Evolutionary conservation across 2,329 filamentous ascomycete species (phyloP), one percentile per base, ranked within the genome.

Genomic region (Ascochyta pisi): DNA sequence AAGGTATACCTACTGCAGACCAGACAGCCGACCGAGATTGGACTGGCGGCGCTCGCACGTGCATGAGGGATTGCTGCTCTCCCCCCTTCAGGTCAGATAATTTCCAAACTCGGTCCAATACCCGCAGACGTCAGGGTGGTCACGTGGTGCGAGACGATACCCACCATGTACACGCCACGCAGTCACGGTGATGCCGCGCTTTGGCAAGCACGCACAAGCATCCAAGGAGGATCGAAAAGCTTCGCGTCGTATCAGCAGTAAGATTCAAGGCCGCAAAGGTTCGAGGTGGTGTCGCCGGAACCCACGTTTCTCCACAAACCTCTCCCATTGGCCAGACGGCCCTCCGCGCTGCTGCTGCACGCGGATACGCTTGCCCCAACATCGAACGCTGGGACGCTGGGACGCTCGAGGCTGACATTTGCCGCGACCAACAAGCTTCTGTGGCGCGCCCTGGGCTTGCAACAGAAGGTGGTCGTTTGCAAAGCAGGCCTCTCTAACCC

Each of bases 371-470:
- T n/a, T 44, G 46, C 33, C 19, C 46, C 46, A 55, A 55, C 46
- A 55, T 41, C 29, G 40, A 41, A 26, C 35, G 37, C 26, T 40
- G 27, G 41, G 41, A 26, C 19, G 19, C 19, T 19, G 19, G 19
- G 19, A 50, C 47, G 41, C 35, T 34, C 41, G 35, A 55, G 46
- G 29, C 42, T 45, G 52, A 55, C 35, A 50, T 45, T 35, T 42
- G 40, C 52, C 52, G 46, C 46, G 37, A 22, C 46, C 50, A 55
- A 50, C 27, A 31, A 35, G 40, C 52, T 50, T 46, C 19, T 41
- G 52, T 54, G 52, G 52, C 52, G 52, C 52, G 52, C 22, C 34
- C 35, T 50, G 45, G 52, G 29, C 45, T 40, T 44, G 41, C 46
- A 27, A 41, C 40, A 41, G 52, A 27, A 37, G 22, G 41, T 41